A percentile compares a stretch with the other conserved stretches of the same genome.
Evolutionary conservation across 116 monocot species (phyloP).

Genomic region (Dioscorea cayenensis): DNA sequence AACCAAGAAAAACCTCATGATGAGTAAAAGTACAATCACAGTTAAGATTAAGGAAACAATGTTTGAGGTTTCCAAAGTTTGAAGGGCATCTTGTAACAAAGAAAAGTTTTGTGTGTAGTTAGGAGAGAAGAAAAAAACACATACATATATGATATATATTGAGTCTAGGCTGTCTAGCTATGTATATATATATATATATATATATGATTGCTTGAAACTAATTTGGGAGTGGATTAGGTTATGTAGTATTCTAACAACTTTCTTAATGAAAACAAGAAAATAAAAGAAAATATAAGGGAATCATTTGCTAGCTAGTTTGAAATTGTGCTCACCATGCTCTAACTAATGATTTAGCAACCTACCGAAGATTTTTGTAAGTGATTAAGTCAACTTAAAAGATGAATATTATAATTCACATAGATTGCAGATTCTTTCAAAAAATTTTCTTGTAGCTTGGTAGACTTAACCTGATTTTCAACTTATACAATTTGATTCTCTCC

Average conservation of each 20-base stretch:
- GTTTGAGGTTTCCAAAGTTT: too few relatives aligned
- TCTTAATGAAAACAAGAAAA: not conserved
- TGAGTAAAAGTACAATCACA: too few relatives aligned
- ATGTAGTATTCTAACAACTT: not conserved
- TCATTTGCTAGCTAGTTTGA: slow-evolving; percentile 3
- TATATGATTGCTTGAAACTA: not conserved
- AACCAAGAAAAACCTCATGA: not conserved
- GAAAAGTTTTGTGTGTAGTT: too few relatives aligned
- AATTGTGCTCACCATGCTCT: not conserved
- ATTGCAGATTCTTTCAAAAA: not conserved
- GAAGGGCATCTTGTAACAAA: too few relatives aligned
- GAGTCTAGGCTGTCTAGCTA: too few relatives aligned
- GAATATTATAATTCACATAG: not conserved
- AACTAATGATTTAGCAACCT: slow-evolving; percentile 1
- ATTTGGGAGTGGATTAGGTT: not conserved
- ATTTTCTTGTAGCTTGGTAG: not conserved
- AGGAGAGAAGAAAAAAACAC: too few relatives aligned
- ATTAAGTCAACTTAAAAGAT: slow-evolving; percentile 2
- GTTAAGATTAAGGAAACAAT: too few relatives aligned
- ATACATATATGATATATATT: too few relatives aligned
- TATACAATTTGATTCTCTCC: too few relatives aligned
- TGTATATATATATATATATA: too few relatives aligned
- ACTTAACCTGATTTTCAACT: not conserved
- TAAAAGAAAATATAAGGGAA: not conserved
- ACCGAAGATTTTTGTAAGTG: not conserved